phyloP scores from a whole-genome alignment of 352 stramenopile genomes.

The Pythium diclinum region DNA sequence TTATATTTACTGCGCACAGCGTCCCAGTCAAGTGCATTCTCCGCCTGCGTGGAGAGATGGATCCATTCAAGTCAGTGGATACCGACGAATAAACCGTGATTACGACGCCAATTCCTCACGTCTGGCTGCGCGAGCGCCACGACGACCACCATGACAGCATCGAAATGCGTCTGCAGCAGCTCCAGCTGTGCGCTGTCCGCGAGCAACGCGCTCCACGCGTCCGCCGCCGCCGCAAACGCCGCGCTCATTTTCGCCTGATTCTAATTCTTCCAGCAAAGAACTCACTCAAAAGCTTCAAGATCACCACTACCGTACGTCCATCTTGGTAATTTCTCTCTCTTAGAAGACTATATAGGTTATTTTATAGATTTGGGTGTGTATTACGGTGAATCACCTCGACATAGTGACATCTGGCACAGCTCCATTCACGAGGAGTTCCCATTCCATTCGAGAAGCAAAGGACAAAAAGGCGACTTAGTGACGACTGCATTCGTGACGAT shows the following conservation, averaged over 20 bases:
- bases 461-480: neutral
- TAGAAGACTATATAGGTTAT: neutral
- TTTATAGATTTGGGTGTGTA: neutral
- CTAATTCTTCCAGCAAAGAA: neutral
- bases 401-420: neutral
- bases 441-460: neutral
- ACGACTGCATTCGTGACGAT: constrained; percentile 23
- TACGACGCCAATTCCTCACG: neutral
- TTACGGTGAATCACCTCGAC: neutral
- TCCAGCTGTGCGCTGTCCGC: constrained; percentile 19
- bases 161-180: constrained; percentile 32
- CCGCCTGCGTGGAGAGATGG: neutral
- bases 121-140: constrained; percentile 31
- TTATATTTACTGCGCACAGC: constrained; percentile 12
- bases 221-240: constrained; percentile 32
- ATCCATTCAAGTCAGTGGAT: neutral
- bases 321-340: neutral
- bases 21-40: constrained; percentile 21
- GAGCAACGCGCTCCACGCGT: constrained; percentile 48
- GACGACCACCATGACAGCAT: constrained; percentile 32
- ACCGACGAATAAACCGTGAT: constrained; percentile 1
- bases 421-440: neutral
- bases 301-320: neutral
- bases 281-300: constrained; percentile 5
- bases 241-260: constrained; percentile 7